Conservation (phyloP, 108 stramenopile genomes). For the Nitzschia palea region DNA sequence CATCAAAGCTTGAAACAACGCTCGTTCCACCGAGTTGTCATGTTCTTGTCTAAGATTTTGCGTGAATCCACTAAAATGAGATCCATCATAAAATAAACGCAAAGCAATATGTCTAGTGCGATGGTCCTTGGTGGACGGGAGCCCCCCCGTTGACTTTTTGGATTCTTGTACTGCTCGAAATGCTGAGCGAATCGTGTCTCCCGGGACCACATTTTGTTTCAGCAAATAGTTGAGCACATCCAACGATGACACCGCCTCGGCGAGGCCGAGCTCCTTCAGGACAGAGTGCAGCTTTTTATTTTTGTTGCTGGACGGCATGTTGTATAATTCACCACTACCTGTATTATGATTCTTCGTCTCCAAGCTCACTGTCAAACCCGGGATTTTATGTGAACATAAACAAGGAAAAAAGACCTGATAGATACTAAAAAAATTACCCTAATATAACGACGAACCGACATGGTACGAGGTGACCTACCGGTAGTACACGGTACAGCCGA, state of each 20-base stretch:
- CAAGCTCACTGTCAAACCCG: no score
- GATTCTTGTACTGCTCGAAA: conserved; percentile 9
- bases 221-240: conserved; percentile 36
- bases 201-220: conserved; percentile 3
- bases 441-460: no score
- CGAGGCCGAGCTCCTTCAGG: conserved; percentile 16
- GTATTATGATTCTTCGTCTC: no score
- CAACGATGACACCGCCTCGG: conserved; percentile 3
- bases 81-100: conserved; percentile 89
- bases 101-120: conserved; percentile 86
- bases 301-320: no score
- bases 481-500: no score
- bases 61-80: conserved; percentile 78
- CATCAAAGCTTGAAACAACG: conserved; percentile 82
- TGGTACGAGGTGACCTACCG: no score
- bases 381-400: no score
- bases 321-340: no score
- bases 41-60: conserved; percentile 65
- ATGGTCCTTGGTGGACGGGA: background rate
- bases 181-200: conserved; percentile 20
- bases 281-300: background rate
- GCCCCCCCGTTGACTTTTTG: background rate
- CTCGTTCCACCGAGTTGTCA: conserved; percentile 84
- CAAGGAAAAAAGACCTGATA: no score
- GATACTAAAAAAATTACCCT: no score